These are phyloP conservation scores for Turritis glabra DNA, from an alignment of 345 rosid species.

Conservation along the genomic window DNA sequence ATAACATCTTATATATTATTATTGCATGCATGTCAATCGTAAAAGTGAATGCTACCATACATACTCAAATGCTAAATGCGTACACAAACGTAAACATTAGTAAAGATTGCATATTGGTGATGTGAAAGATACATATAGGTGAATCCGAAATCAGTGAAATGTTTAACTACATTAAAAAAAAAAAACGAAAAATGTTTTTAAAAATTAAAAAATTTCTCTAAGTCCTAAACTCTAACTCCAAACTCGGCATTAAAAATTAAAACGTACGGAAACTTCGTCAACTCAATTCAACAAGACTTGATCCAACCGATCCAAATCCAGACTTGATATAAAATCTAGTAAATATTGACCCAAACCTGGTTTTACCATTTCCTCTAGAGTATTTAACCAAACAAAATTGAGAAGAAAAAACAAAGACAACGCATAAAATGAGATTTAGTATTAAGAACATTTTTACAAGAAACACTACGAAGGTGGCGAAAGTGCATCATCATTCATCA, in stretches of 20 bases:
- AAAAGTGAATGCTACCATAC: background rate
- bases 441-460: constrained; percentile 14
- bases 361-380: background rate
- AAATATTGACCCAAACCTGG: background rate
- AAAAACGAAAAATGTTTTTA: too few relatives aligned
- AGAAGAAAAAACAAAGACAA: background rate
- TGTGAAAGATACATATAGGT: background rate
- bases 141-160: background rate
- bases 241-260: background rate
- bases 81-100: background rate
- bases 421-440: background rate
- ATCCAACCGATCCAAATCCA: background rate
- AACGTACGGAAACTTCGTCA: background rate
- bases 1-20: too few relatives aligned
- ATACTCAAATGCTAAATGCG: background rate
- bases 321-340: background rate
- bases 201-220: background rate
- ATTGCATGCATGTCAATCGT: background rate
- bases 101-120: background rate
- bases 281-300: background rate
- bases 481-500: constrained; percentile 38
- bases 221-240: background rate
- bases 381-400: background rate
- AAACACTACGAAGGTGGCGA: constrained; percentile 31
- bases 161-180: background rate